Conservation (phyloP, 2,329 filamentous ascomycete species). For the Lasiodiplodia gonubiensis region DNA sequence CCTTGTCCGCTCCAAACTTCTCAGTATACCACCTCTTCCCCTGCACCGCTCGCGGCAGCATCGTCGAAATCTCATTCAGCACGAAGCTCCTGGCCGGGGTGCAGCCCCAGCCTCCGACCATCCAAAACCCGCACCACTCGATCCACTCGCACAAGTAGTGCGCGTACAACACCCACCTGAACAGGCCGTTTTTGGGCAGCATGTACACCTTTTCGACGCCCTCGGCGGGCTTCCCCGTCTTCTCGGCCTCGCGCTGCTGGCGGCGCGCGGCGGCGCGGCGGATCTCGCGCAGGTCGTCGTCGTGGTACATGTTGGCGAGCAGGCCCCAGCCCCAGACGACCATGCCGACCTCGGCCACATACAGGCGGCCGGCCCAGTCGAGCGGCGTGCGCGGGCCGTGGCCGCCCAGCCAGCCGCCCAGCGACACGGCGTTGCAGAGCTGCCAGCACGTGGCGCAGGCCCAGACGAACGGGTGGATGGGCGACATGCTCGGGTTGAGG, state of each 20-base stretch:
- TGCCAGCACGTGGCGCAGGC: conserved; percentile 73
- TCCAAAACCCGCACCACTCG: conserved; percentile 90
- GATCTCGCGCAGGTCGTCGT: conserved; percentile 88
- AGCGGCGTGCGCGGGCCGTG: conserved; percentile 71
- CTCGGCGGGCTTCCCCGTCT: conserved; percentile 52
- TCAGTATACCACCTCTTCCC: conserved; percentile 86
- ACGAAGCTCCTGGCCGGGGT: conserved; percentile 81
- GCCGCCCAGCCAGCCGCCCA: conserved; percentile 82
- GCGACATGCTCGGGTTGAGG: conserved; percentile 87
- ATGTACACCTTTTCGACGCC: conserved; percentile 82
- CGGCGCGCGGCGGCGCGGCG: conserved; percentile 70
- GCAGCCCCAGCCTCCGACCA: conserved; percentile 70
- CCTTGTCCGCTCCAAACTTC: conserved; percentile 83
- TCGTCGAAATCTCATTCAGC: conserved; percentile 84
- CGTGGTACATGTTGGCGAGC: conserved; percentile 82
- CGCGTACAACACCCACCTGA: conserved; percentile 81
- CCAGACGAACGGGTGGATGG: conserved; percentile 76
- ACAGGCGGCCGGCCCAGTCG: conserved; percentile 56
- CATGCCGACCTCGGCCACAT: conserved; percentile 66
- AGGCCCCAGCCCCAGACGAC: conserved; percentile 78
- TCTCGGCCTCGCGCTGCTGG: conserved; percentile 57
- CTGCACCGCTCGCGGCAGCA: conserved; percentile 83
- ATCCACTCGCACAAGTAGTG: conserved; percentile 98
- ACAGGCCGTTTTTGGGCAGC: conserved; percentile 82
- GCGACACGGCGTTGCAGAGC: conserved; percentile 74